Conservation (phyloP, 257 asterid species). For the Voacanga thouarsii region DNA sequence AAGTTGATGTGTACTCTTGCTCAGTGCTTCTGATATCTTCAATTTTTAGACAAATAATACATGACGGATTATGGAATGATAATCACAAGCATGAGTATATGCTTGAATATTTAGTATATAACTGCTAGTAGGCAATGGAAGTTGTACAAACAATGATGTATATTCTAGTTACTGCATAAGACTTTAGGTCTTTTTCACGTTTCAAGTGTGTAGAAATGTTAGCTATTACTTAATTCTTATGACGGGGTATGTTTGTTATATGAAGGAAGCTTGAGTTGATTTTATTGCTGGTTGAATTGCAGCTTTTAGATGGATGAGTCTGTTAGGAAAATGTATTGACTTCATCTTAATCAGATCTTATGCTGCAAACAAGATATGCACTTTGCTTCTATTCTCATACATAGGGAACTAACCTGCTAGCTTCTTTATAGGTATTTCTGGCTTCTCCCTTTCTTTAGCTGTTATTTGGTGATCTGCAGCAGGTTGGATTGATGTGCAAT, state of each 20-base stretch:
- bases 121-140: background rate
- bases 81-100: background rate
- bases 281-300: background rate
- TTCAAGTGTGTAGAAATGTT: constrained; percentile 3
- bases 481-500: constrained; percentile 67
- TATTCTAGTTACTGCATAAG: background rate
- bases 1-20: background rate
- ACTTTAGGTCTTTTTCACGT: background rate
- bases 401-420: background rate
- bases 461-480: constrained; percentile 28
- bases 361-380: background rate
- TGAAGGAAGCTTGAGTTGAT: background rate
- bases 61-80: background rate
- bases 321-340: background rate
- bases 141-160: background rate
- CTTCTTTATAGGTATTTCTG: constrained; percentile 18
- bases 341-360: background rate
- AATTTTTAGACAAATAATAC: background rate
- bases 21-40: background rate
- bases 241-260: background rate
- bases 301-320: background rate
- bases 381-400: background rate
- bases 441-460: constrained; percentile 6
- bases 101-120: background rate
- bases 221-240: background rate